These are phyloP conservation scores for Neurospora sp. DNA, from an alignment of 495 filamentous ascomycete genomes.

Conservation along the genomic window DNA sequence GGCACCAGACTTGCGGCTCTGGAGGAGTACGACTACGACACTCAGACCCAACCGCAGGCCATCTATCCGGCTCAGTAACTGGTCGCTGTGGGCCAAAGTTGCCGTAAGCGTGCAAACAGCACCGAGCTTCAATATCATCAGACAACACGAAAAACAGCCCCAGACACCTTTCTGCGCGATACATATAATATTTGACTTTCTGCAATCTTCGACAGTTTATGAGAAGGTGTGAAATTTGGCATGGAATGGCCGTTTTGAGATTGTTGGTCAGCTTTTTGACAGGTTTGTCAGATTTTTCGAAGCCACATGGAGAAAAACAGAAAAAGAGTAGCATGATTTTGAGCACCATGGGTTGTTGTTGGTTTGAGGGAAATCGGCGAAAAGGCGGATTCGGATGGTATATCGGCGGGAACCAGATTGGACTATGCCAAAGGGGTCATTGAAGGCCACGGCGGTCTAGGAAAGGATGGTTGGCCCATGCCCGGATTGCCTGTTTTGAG, in stretches of 20 bases:
- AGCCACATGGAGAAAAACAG: slow-evolving; percentile 1
- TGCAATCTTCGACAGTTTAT: not conserved
- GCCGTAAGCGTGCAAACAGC: not conserved
- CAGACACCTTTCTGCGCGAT: not conserved
- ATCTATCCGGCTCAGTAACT: slow-evolving; percentile 19
- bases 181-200: not conserved
- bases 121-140: not conserved
- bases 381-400: slow-evolving; percentile 7
- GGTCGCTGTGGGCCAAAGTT: not conserved
- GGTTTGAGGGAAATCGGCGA: slow-evolving; percentile 1
- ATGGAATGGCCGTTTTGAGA: not conserved
- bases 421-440: slow-evolving; percentile 20
- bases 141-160: not conserved
- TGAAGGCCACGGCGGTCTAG: slow-evolving; percentile 23
- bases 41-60: slow-evolving; percentile 21
- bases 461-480: slow-evolving; percentile 23
- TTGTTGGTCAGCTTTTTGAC: not conserved
- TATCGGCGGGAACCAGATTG: slow-evolving; percentile 14
- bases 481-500: slow-evolving; percentile 17
- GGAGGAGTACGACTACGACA: slow-evolving; percentile 47
- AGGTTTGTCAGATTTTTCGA: not conserved
- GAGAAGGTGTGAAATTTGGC: not conserved
- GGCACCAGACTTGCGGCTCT: slow-evolving; percentile 52
- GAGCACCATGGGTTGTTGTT: not conserved
- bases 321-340: slow-evolving; percentile 9